Percentiles rank a stretch among this genome's conserved stretches.
Conservation (phyloP, 176 grass and related monocot genomes). For the Elaeis guineensis region DNA sequence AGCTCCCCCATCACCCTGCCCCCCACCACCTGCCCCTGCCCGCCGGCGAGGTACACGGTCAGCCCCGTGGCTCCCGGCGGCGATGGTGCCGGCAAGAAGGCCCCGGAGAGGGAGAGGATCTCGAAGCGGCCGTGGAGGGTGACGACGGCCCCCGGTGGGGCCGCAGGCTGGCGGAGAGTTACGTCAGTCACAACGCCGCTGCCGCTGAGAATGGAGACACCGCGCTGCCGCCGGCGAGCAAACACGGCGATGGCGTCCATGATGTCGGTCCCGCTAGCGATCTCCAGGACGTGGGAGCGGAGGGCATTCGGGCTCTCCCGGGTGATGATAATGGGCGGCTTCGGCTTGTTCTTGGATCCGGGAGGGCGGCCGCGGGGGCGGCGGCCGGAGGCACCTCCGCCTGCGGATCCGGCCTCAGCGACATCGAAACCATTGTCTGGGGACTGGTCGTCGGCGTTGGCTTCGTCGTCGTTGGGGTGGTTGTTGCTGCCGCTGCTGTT, state of each 20-base stretch:
- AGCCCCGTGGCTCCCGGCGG: too few relatives aligned
- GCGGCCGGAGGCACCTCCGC: constrained; percentile 5
- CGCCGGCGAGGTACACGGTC: too few relatives aligned
- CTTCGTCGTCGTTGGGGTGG: constrained; percentile 22
- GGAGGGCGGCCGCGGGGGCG: constrained; percentile 76
- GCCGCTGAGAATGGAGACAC: constrained; percentile 75
- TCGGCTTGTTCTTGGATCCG: constrained; percentile 90
- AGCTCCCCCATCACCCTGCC: too few relatives aligned
- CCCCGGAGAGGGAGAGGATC: too few relatives aligned
- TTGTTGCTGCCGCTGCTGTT: constrained; percentile 29
- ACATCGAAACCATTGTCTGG: neutral
- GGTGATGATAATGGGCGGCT: constrained; percentile 71
- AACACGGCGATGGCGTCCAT: constrained; percentile 65
- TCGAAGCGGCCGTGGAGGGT: constrained; percentile 11
- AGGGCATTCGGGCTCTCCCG: constrained; percentile 84
- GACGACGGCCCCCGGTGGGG: constrained; percentile 29
- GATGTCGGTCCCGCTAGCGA: constrained; percentile 84
- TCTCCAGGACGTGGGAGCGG: constrained; percentile 88
- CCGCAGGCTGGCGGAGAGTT: constrained; percentile 57
- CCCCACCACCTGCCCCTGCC: too few relatives aligned
- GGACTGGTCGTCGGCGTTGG: constrained; percentile 37
- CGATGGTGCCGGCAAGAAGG: too few relatives aligned
- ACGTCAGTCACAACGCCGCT: constrained; percentile 72
- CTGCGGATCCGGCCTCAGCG: neutral
- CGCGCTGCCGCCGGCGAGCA: constrained; percentile 64